Evolutionary conservation across 139 green algal genomes (phyloP).

Genomic region (Volvox reticuliferus): DNA sequence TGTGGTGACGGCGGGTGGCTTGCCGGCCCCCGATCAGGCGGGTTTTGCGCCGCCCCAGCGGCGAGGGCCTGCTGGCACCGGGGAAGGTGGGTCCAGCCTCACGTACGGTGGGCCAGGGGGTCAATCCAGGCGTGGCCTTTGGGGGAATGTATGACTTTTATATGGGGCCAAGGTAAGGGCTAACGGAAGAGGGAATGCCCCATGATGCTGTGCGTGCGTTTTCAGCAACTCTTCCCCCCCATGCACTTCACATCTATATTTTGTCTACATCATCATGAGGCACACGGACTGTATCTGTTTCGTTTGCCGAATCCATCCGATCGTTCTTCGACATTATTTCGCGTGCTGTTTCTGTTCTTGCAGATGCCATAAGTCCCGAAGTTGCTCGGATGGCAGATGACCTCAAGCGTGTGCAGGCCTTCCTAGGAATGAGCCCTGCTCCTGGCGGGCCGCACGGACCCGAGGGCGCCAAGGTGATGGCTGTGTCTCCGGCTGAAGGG

Average conservation of each 20-base stretch:
- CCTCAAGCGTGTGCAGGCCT: slow-evolving; percentile 18
- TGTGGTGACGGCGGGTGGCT: background rate
- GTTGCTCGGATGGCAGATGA: slow-evolving; percentile 21
- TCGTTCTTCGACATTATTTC: too few relatives aligned
- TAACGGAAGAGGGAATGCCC: too few relatives aligned
- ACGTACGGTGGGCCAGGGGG: too few relatives aligned
- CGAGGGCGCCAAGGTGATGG: background rate
- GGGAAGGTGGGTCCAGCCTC: background rate
- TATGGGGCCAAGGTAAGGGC: too few relatives aligned
- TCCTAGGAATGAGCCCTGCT: slow-evolving; percentile 16
- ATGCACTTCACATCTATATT: too few relatives aligned
- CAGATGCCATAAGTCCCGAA: background rate
- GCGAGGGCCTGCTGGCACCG: background rate
- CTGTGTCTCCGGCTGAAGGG: background rate
- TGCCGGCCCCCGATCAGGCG: background rate
- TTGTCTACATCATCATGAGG: too few relatives aligned
- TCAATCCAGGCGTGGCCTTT: background rate
- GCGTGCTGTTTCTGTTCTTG: background rate
- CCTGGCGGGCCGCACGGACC: background rate
- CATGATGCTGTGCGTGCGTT: too few relatives aligned
- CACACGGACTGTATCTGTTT: too few relatives aligned
- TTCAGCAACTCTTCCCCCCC: too few relatives aligned
- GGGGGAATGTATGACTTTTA: background rate
- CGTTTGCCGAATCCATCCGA: too few relatives aligned
- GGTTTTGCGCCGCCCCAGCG: background rate